Percentiles rank a stretch among this genome's conserved stretches.
Evolutionary conservation across 257 asterid species (phyloP).

Genomic region (Cruciata laevipes): DNA sequence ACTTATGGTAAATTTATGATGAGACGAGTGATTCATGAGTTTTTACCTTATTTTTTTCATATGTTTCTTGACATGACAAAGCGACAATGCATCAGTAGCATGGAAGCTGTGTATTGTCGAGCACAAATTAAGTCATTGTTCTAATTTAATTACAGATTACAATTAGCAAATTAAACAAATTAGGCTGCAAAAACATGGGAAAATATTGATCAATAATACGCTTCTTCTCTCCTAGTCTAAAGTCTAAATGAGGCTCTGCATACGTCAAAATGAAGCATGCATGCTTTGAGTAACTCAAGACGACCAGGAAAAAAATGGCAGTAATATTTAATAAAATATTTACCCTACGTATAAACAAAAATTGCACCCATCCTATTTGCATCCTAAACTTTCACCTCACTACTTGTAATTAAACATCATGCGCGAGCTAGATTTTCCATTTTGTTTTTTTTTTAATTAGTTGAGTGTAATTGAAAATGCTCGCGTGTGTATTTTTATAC

Average conservation of each 20-base stretch:
- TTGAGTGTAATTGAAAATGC: neutral
- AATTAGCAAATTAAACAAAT: too few relatives aligned
- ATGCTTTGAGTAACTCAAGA: constrained; percentile 31
- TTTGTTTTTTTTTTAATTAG: neutral
- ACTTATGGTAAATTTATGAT: too few relatives aligned
- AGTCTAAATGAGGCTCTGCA: neutral
- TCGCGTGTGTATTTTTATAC: too few relatives aligned
- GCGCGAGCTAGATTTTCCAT: neutral
- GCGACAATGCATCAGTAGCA: neutral
- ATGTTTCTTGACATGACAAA: neutral
- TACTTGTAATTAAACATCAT: neutral
- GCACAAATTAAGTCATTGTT: neutral
- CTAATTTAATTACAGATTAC: neutral
- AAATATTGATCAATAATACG: neutral
- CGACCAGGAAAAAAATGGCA: neutral
- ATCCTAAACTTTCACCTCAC: constrained; percentile 6
- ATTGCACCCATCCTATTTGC: constrained; percentile 3
- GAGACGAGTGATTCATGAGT: too few relatives aligned
- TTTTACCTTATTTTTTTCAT: too few relatives aligned
- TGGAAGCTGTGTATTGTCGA: constrained; percentile 5
- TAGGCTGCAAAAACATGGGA: too few relatives aligned
- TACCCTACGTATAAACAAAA: constrained; percentile 1
- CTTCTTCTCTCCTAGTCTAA: neutral
- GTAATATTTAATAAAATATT: neutral
- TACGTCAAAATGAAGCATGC: constrained; percentile 35